Evolutionary conservation across 495 filamentous ascomycete genomes (phyloP), one percentile per base, ranked within the genome.

Genomic region (Podospora comata): DNA sequence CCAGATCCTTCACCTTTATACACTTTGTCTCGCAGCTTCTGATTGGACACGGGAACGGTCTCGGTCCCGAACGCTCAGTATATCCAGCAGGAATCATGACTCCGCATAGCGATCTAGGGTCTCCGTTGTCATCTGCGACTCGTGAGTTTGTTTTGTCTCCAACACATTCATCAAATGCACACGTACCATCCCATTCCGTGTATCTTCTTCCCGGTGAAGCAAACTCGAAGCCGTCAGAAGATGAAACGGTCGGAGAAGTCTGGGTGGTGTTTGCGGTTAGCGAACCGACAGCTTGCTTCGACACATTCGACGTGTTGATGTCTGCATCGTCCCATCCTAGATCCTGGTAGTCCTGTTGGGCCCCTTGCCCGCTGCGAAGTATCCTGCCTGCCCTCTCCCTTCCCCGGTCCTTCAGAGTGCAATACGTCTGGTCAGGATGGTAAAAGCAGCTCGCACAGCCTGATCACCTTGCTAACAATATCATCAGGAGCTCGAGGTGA

Each of bases 401-500:
- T 1, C 73, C 76, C 75, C 72, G 75, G 5, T 15, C 27, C 64
- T 71, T 77, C 54, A 73, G 70, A 16, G 64, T 67, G 60, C 78
- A 80, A n/a, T 73, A 65, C 0, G 69, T 73, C 55, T 77, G 74
- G 0, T 69, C 67, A 57, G n/a, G 65, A 28, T 77, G 74, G 44
- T 80, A 79, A 19, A 72, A 76, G 60, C 78, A 80, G 32, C 77
- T 79, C 9, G 74, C 78, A 26, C 78, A 80, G 11, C 65, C 65
- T 23, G 3, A 72, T 16, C 5, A 79, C 55, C 3, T 60, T 65
- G 0, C 30, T 60, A 0, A 75, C 57, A 0, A 71, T 39, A 4
- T 18, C 57, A 0, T 30, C 30, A 0, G 66, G 68, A 0, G 71
- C 75, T 16, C 66, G 61, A 0, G 34, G 19, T 0, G 75, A 72